These are phyloP conservation scores for Penicillium glabrum DNA, from an alignment of 2,329 filamentous ascomycete genomes.

Conservation along the genomic window DNA sequence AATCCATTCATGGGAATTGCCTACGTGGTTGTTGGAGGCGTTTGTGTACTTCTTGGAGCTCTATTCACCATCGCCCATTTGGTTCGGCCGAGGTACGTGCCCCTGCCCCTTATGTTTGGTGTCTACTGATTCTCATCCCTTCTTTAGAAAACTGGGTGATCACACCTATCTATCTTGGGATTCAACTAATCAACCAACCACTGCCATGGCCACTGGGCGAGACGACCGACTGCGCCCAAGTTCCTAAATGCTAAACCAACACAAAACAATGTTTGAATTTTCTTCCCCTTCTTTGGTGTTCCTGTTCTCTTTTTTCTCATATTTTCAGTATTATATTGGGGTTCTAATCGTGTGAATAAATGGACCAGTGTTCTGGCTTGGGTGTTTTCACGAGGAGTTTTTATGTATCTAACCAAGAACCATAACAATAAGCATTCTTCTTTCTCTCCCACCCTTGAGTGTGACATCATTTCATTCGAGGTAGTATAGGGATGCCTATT, in stretches of 20 bases:
- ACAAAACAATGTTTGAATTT: not conserved
- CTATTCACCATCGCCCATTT: conserved; percentile 89
- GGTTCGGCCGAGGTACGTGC: conserved; percentile 78
- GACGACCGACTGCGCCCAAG: conserved; percentile 50
- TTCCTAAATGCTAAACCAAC: not conserved
- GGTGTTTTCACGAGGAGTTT: conserved; percentile 22
- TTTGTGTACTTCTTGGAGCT: conserved; percentile 85
- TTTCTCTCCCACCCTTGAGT: not conserved
- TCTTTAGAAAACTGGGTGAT: conserved; percentile 86
- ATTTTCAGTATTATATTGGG: conserved; percentile 7
- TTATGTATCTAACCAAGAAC: conserved; percentile 19
- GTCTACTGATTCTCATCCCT: not conserved
- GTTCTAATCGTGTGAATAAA: conserved; percentile 18
- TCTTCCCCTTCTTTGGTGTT: not conserved
- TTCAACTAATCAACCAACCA: conserved; percentile 59
- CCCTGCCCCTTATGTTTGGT: not conserved
- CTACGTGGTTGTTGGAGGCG: conserved; percentile 88
- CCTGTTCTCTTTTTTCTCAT: conserved; percentile 4
- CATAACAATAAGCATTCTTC: conserved; percentile 20
- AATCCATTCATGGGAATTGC: conserved; percentile 97
- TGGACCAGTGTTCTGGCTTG: conserved; percentile 8
- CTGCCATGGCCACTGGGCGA: conserved; percentile 56
- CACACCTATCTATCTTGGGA: conserved; percentile 99
- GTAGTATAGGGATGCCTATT: conserved; percentile 8
- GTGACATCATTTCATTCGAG: conserved; percentile 12